These are phyloP conservation scores for Sugiyamaella mastotermitis DNA, from an alignment of 805 yeast species.

Conservation along the genomic window DNA sequence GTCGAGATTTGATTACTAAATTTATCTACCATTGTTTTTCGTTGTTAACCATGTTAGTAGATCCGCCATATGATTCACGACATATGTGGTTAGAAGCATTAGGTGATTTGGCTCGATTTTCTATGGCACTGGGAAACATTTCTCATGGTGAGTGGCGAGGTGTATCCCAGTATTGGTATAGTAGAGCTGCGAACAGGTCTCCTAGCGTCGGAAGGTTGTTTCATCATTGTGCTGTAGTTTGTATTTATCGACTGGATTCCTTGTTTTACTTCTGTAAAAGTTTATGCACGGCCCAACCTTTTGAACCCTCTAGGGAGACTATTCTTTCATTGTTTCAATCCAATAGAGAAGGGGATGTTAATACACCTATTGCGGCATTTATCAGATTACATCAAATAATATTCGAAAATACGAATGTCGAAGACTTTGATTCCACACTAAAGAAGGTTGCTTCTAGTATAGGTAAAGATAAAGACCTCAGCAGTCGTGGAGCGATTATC, in stretches of 20 bases:
- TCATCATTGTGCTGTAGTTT: constrained; percentile 84
- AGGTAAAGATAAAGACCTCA: constrained; percentile 10
- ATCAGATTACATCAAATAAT: constrained; percentile 16
- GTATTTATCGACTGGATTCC: constrained; percentile 46
- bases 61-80: constrained; percentile 22
- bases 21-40: constrained; percentile 20
- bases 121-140: constrained; percentile 75
- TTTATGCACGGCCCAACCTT: constrained; percentile 16
- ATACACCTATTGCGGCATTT: constrained; percentile 11
- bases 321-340: constrained; percentile 16
- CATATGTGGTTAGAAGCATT: constrained; percentile 71
- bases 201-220: constrained; percentile 83
- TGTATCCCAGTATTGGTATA: constrained; percentile 79
- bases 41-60: constrained; percentile 20
- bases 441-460: constrained; percentile 2
- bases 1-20: constrained; percentile 16
- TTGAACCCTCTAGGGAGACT: constrained; percentile 17
- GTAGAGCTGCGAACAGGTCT: constrained; percentile 61
- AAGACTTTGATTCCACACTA: constrained; percentile 4
- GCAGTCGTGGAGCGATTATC: constrained; percentile 13
- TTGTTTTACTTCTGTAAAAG: constrained; percentile 23
- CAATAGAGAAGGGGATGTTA: constrained; percentile 9
- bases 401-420: constrained; percentile 4
- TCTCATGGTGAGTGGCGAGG: constrained; percentile 81
- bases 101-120: constrained; percentile 84